Evolutionary conservation across 208 protist genomes (phyloP).

Genomic region (Naegleria gruberi): DNA sequence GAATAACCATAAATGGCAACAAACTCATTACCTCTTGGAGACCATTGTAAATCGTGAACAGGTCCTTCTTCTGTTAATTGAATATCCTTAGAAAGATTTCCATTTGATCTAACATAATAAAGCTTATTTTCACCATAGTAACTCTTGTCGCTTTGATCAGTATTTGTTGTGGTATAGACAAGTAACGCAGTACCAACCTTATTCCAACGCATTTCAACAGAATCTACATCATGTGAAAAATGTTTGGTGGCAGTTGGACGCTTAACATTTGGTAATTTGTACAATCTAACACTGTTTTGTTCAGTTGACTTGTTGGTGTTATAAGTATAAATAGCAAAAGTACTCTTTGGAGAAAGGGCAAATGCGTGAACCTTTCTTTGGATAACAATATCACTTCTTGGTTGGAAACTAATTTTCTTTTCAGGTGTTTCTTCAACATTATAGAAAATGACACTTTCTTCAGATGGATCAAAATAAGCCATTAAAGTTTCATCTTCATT

Average conservation of each 20-base stretch:
- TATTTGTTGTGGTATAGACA: conserved; percentile 39
- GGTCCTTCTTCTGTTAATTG: conserved; percentile 52
- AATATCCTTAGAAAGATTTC: conserved; percentile 41
- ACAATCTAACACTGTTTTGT: not conserved
- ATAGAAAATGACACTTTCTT: not conserved
- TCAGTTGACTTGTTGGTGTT: not conserved
- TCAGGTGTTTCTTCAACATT: not conserved
- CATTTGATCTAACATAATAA: conserved; percentile 49
- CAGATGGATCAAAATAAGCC: not conserved
- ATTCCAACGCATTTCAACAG: conserved; percentile 12
- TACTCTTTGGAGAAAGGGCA: not conserved
- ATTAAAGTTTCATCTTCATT: conserved; percentile 11
- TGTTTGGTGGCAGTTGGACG: not conserved
- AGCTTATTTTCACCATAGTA: conserved; percentile 72
- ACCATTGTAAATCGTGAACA: conserved; percentile 74
- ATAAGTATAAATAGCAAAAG: conserved; percentile 4
- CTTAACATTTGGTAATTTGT: not conserved
- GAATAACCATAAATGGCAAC: conserved; percentile 74
- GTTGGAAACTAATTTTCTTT: not conserved
- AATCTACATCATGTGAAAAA: not conserved
- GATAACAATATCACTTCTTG: not conserved
- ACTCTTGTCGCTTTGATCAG: conserved; percentile 65
- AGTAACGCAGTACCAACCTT: conserved; percentile 14
- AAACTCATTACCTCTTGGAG: conserved; percentile 58
- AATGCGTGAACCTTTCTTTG: not conserved